Conservation (phyloP, 2,329 filamentous ascomycete genomes). For the Calonectria naviculata region DNA sequence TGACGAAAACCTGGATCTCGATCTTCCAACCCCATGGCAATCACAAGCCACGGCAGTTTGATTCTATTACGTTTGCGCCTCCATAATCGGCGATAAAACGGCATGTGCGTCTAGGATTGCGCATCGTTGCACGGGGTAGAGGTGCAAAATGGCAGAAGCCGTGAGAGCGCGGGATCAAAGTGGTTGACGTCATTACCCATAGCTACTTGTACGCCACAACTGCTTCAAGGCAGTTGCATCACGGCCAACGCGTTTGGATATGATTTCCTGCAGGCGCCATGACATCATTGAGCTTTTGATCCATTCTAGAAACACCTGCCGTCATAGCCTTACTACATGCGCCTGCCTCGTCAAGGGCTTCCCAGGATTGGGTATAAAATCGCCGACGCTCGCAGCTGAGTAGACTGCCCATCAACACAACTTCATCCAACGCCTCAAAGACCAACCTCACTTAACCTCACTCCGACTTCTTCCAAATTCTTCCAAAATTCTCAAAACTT, state of each 20-base stretch:
- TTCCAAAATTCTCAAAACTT: no score
- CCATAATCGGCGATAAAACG: neutral
- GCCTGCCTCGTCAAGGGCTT: slow-evolving; percentile 25
- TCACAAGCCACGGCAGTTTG: slow-evolving; percentile 7
- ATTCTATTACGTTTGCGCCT: slow-evolving; percentile 31
- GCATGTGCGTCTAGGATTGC: neutral
- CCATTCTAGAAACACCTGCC: neutral
- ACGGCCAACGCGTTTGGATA: neutral
- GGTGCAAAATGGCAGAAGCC: neutral
- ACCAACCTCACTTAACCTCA: neutral
- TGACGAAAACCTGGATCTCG: slow-evolving; percentile 23
- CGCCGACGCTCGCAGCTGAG: slow-evolving; percentile 36
- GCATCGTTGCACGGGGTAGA: neutral
- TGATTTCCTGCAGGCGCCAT: slow-evolving; percentile 20
- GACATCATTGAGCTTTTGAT: slow-evolving; percentile 33
- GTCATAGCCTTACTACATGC: slow-evolving; percentile 13
- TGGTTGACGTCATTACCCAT: slow-evolving; percentile 20
- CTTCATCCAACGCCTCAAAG: slow-evolving; percentile 1
- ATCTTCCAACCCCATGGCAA: neutral
- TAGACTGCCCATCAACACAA: neutral
- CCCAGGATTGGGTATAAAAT: slow-evolving; percentile 32
- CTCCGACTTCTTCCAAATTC: neutral
- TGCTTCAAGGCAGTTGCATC: neutral
- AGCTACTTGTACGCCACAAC: slow-evolving; percentile 3
- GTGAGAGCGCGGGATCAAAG: neutral